Conservation (phyloP, 1,284 basidiomycete species). For the Bondarzewia mesenterica region DNA sequence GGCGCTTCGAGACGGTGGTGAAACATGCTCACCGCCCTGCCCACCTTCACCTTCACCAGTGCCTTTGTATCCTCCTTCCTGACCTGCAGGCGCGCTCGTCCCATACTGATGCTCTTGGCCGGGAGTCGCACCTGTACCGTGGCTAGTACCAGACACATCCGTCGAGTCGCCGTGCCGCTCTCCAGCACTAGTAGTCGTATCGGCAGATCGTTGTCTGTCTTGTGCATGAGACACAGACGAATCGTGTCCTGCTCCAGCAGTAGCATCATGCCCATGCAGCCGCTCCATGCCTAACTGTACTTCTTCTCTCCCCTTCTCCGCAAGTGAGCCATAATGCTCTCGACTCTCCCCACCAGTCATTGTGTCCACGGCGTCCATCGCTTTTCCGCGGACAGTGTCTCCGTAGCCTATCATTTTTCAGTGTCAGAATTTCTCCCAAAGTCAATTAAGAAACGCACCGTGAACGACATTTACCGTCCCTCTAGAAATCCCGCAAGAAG, state of each 20-base stretch:
- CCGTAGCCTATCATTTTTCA: no score
- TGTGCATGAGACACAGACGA: no score
- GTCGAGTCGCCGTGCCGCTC: no score
- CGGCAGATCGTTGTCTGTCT: no score
- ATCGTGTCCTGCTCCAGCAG: no score
- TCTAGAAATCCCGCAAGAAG: no score
- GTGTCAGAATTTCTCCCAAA: neutral
- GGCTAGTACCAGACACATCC: no score
- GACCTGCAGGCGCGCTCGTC: neutral
- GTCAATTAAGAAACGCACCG: neutral
- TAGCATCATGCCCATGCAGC: neutral
- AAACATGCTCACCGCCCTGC: neutral
- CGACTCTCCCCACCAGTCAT: neutral
- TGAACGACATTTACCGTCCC: no score
- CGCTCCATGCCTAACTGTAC: neutral
- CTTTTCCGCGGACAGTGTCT: neutral
- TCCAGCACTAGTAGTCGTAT: no score
- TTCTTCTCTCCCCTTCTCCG: neutral
- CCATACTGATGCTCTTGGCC: neutral
- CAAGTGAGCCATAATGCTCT: neutral
- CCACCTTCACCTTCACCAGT: neutral
- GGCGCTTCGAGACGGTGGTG: no score
- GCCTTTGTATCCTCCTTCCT: neutral
- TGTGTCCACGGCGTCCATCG: neutral
- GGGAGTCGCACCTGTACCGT: no score